Percentiles rank a stretch among this genome's conserved stretches.
phyloP scores from a whole-genome alignment of 2,329 filamentous ascomycete genomes.

The Hypoxylon sp. region DNA sequence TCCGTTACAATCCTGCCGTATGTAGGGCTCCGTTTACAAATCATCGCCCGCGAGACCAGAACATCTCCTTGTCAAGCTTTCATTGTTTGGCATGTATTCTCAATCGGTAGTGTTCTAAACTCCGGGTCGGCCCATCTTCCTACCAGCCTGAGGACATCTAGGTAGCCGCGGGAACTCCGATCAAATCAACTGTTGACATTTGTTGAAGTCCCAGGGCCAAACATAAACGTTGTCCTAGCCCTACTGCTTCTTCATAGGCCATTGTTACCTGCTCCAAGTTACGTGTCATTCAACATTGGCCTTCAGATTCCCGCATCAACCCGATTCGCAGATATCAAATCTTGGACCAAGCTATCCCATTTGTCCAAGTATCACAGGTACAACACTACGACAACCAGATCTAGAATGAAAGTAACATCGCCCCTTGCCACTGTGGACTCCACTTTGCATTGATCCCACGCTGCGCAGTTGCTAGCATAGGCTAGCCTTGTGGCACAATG shows the following conservation, averaged over 20 bases:
- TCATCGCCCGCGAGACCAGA: neutral
- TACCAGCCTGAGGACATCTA: neutral
- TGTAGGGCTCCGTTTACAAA: too few relatives aligned
- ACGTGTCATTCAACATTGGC: neutral
- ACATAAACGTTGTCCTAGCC: neutral
- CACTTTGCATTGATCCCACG: neutral
- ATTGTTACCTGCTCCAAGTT: neutral
- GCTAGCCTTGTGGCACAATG: conserved; percentile 13
- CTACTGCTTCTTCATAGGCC: neutral
- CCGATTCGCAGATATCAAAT: neutral
- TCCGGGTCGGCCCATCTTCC: neutral
- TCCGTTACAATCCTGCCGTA: neutral
- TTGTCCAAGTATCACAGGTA: conserved; percentile 6
- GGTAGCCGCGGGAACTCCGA: neutral
- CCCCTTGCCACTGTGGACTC: neutral
- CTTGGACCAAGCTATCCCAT: neutral
- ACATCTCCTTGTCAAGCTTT: neutral
- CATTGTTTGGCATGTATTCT: neutral
- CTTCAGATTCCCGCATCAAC: neutral
- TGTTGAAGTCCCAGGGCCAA: neutral
- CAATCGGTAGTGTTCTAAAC: neutral
- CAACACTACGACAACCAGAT: neutral
- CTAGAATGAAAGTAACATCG: conserved; percentile 1
- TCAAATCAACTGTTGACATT: neutral
- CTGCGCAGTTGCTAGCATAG: conserved; percentile 1